phyloP scores from a whole-genome alignment of 768 basidiomycete species.

The Hydnomerulius pinastri region DNA sequence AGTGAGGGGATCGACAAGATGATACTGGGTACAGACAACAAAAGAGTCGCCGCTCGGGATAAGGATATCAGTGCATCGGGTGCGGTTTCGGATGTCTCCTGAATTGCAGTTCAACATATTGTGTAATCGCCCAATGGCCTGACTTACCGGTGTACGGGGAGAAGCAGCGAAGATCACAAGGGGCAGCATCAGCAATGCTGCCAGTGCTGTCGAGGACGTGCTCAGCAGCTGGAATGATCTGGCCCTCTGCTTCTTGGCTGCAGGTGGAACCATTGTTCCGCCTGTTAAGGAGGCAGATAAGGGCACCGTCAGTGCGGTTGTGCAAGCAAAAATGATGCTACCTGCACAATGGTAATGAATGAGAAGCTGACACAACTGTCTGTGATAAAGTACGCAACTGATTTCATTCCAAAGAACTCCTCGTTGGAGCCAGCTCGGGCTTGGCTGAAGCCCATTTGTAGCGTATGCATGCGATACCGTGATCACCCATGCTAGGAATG shows the following conservation, averaged over 20 bases:
- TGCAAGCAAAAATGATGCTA: conserved; percentile 62
- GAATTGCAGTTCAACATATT: conserved; percentile 14
- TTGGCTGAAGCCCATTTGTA: conserved; percentile 42
- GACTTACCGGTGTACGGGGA: conserved; percentile 42
- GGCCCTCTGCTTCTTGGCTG: conserved; percentile 44
- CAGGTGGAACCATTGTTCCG: conserved; percentile 12
- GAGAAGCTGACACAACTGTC: conserved; percentile 1
- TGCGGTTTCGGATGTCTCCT: conserved; percentile 7
- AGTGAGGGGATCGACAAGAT: conserved; percentile 57
- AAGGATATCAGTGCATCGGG: conserved; percentile 25
- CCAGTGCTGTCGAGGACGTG: conserved; percentile 47
- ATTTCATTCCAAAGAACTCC: conserved; percentile 65
- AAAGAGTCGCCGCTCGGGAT: conserved; percentile 52
- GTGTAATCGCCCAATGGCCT: conserved; percentile 23
- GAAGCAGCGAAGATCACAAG: conserved; percentile 55
- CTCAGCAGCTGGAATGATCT: conserved; percentile 64
- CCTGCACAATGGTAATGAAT: conserved; percentile 36
- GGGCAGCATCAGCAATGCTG: conserved; percentile 55
- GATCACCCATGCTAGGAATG: conserved; percentile 63
- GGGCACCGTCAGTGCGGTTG: conserved; percentile 64
- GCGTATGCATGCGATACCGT: conserved; percentile 54
- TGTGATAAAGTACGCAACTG: conserved; percentile 43
- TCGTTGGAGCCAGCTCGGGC: conserved; percentile 39
- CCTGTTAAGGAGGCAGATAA: conserved; percentile 63
- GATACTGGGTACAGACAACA: conserved; percentile 60